Evolutionary conservation across 2,329 filamentous ascomycete species (phyloP).

Genomic region (Diaporthe vexans): DNA sequence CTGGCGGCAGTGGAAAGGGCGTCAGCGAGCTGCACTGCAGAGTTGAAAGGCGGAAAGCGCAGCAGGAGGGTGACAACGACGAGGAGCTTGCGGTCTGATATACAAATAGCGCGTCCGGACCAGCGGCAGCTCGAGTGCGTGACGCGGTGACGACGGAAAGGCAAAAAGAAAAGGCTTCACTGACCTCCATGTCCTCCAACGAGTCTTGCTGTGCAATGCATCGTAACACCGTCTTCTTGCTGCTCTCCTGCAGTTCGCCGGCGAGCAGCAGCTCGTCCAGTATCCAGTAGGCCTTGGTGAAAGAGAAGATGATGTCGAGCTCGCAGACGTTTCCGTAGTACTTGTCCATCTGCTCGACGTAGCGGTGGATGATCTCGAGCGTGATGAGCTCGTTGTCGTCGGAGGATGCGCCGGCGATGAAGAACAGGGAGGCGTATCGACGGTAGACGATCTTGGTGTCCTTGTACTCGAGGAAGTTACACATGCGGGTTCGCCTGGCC

Average conservation of each 20-base stretch:
- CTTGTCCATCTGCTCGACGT: slow-evolving; percentile 99
- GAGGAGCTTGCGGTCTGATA: neutral
- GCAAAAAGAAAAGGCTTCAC: slow-evolving; percentile 49
- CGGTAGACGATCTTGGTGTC: slow-evolving; percentile 99
- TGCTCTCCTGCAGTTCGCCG: slow-evolving; percentile 98
- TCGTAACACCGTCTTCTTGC: slow-evolving; percentile 97
- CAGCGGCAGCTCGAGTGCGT: slow-evolving; percentile 4
- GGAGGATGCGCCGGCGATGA: slow-evolving; percentile 97
- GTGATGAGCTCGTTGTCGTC: slow-evolving; percentile 98
- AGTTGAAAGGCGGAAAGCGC: slow-evolving; percentile 29
- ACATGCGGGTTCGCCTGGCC: slow-evolving; percentile 96
- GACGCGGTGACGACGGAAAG: slow-evolving; percentile 47
- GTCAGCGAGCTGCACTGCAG: slow-evolving; percentile 59
- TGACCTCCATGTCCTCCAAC: slow-evolving; percentile 98
- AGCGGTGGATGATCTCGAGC: slow-evolving; percentile 98
- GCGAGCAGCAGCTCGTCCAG: slow-evolving; percentile 95
- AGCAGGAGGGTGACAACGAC: slow-evolving; percentile 1
- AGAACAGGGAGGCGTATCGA: slow-evolving; percentile 98
- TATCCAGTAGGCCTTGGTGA: slow-evolving; percentile 99
- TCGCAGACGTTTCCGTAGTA: slow-evolving; percentile 99
- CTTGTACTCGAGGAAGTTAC: slow-evolving; percentile 99
- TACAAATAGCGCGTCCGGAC: slow-evolving; percentile 20
- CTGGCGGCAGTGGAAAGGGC: slow-evolving; percentile 68
- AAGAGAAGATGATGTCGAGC: slow-evolving; percentile 99
- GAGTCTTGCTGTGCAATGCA: slow-evolving; percentile 98